A percentile compares a stretch with the other conserved stretches of the same genome.
Conservation (phyloP, 768 basidiomycete genomes). For the Mrakia frigida region DNA sequence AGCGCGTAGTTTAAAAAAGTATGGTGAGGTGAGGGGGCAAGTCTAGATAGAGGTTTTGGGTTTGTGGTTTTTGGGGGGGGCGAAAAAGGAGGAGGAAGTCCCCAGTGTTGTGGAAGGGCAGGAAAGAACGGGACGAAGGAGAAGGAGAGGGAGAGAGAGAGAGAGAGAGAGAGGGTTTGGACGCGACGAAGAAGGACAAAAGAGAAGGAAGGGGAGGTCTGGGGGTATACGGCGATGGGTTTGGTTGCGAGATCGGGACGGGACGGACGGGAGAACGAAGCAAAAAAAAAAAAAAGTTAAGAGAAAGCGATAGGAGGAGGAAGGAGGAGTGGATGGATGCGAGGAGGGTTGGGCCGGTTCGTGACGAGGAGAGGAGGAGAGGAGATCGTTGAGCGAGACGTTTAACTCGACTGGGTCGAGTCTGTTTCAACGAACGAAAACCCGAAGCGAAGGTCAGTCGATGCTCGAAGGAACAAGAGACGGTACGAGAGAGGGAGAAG, state of each 20-base stretch:
- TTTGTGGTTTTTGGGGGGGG: neutral
- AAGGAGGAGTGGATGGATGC: neutral
- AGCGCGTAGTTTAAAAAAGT: neutral
- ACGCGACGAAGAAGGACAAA: too few species aligned
- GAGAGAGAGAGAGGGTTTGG: neutral
- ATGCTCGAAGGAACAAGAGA: neutral
- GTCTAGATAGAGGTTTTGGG: neutral
- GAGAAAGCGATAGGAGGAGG: neutral
- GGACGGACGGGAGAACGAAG: too few species aligned
- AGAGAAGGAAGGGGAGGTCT: too few species aligned
- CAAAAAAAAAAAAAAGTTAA: too few species aligned
- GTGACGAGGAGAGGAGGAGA: neutral
- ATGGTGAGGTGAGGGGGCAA: neutral
- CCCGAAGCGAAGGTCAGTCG: neutral
- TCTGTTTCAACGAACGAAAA: neutral
- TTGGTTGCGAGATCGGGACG: too few species aligned
- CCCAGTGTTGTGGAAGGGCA: too few species aligned
- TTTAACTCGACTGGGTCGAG: slow-evolving; percentile 10
- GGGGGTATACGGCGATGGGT: too few species aligned
- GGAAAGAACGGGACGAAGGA: neutral
- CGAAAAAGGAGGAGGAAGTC: neutral
- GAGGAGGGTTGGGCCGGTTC: neutral
- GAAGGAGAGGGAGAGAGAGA: neutral
- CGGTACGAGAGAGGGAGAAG: neutral
- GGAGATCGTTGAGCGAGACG: neutral